Evolutionary conservation across 164 flowering plant species (phyloP), one percentile per base, ranked within the genome.

Genomic region (Macadamia integrifolia): DNA sequence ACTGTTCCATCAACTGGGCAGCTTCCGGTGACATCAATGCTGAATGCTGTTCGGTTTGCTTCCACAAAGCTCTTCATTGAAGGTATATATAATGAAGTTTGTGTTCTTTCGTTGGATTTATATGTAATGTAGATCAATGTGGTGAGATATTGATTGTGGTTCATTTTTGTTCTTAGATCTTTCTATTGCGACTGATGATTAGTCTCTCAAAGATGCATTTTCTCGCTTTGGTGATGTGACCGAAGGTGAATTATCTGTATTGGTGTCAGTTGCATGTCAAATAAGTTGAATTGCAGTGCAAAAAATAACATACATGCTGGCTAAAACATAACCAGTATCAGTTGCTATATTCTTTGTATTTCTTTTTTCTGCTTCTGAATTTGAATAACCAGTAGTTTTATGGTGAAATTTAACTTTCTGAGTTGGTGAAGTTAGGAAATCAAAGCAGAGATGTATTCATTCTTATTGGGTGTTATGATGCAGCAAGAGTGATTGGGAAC

Each of bases 401-500:
- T 46, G 50, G 13, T 8, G 50, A 46, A 46, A 46, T 8, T 1
- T 46, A 46, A 3, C 0, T 46, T 8, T 46, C 7, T 46, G 9
- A 9, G 9, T 46, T 8, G 9, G 50, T 9, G 50, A 46, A 8
- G 7, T 46, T 9, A 46, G 13, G 13, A 46, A 4, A 46, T 46
- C 12, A 11, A 1, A 46, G 13, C 7, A 46, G 9, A 11, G 50
- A 46, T 46, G 50, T 46, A 8, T 46, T 46, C 50, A 11, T 46
- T 46, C 50, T 46, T 9, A 3, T 8, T 53, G 18, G 17, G 13
- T 53, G 15, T 53, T 53, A 17, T 71, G 65, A 42, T 76, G 69
- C 85, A 91, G 95, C 97, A n/a, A 85, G 71, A 76, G 90, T 92
- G 60, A 84, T 91, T 66, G 65, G 68, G 18, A 91, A 90, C 70